Conservation (phyloP, 768 basidiomycete genomes). For the Nevesoporus exiguus region DNA sequence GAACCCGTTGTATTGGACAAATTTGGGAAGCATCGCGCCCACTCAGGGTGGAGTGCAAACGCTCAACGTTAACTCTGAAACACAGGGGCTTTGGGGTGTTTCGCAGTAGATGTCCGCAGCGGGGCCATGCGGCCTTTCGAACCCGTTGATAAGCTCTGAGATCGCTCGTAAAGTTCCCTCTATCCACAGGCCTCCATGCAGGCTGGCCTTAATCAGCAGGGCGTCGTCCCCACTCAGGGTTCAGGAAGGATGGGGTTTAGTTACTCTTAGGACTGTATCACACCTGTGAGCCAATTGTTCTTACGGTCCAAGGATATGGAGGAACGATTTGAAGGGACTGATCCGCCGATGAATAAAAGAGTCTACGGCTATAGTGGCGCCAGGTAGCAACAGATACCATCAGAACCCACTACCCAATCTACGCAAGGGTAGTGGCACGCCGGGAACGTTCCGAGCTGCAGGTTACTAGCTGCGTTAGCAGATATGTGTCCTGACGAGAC, state of each 20-base stretch:
- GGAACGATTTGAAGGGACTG: not conserved
- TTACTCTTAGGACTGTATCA: too few relatives aligned
- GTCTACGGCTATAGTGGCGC: not conserved
- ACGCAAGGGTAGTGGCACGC: not conserved
- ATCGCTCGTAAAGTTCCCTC: not conserved
- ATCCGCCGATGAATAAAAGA: not conserved
- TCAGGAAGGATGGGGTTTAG: not conserved
- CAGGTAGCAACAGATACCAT: not conserved
- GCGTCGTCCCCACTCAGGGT: not conserved
- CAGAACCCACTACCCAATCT: not conserved
- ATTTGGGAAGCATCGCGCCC: too few relatives aligned
- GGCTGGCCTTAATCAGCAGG: not conserved
- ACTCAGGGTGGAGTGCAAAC: too few relatives aligned
- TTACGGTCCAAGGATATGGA: not conserved
- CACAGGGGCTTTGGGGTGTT: not conserved
- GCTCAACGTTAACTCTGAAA: not conserved
- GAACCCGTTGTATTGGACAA: too few relatives aligned
- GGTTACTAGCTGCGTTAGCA: too few relatives aligned
- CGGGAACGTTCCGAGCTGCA: too few relatives aligned
- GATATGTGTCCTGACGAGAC: not conserved
- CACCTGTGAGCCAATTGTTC: not conserved
- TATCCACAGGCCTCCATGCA: not conserved
- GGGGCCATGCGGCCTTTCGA: not conserved
- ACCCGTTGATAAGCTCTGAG: not conserved
- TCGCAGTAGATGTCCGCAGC: not conserved